Evolutionary conservation across 73 alveolate genomes (phyloP), one percentile per base, ranked within the genome.

Genomic region (Tetrahymena borealis): DNA sequence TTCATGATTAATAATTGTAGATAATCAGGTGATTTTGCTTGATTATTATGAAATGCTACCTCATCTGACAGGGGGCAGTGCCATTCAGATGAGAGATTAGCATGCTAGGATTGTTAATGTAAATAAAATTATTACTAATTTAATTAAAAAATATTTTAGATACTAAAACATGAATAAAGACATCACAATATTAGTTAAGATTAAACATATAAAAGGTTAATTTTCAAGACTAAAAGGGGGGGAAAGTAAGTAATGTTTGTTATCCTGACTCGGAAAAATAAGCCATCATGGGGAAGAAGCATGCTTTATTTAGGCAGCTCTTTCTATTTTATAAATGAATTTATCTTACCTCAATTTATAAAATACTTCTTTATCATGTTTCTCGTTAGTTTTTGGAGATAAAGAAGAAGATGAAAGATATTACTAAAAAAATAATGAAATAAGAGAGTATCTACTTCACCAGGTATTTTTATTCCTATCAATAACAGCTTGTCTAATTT

Each of bases 51-150:
- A 32, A 60, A 60, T 60, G 85, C 85, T 60, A 24, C 85, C 85
- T 60, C 85, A 60, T 60, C 85, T 60, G 85, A 35, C 37, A 60
- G 85, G 85, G 85, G 85, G n/a, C 28, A 60, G 85, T 13, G 85
- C 85, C 85, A n/a, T n/a, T n/a, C n/a, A 60, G 85, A 60, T 60
- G 85, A 60, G 85, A 60, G 85, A 60, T 60, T 60, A 60, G 85
- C 85, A 60, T 28, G 35, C 85, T 60, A 60, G 85, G 37, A 13
- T 60, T 60, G 85, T 60, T 24, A 60, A 60, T 60, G 28, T 60
- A 60, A 60, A 60, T 24, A 24, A 24, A 13, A 24, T 15, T 60
- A 39, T 24, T 60, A 60, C 10, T 60, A 60, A 60, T 32, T 32
- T 60, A 60, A 60, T 60, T 60, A 60, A 60, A 60, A 60, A 60